Conservation (phyloP, 768 basidiomycete genomes). For the Sutorius australiensis region DNA sequence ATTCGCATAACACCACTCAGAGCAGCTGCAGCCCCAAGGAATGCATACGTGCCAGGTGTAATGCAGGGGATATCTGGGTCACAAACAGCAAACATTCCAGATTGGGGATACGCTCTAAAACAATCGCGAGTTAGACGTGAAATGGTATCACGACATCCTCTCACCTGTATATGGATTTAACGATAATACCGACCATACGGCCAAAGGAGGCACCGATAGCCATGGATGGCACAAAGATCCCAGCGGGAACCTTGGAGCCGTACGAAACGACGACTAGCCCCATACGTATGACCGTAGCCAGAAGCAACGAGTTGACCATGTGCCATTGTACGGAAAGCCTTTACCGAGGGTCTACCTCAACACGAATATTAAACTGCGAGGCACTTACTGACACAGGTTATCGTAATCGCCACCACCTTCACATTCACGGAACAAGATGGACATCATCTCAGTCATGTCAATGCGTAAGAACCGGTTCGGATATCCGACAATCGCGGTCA, state of each 20-base stretch:
- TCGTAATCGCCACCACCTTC: conserved; percentile 89
- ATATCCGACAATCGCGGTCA: conserved; percentile 92
- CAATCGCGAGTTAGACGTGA: background rate
- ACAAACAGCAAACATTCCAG: conserved; percentile 88
- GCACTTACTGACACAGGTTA: conserved; percentile 89
- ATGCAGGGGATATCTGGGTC: conserved; percentile 93
- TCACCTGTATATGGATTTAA: conserved; percentile 87
- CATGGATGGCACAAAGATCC: conserved; percentile 99
- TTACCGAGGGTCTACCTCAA: conserved; percentile 9
- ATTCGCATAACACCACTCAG: conserved; percentile 96
- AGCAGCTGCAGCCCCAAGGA: conserved; percentile 94
- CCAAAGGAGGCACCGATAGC: conserved; percentile 97
- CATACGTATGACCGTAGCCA: conserved; percentile 87
- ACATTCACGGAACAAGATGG: conserved; percentile 93
- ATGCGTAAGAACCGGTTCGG: conserved; percentile 92
- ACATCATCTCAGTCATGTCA: conserved; percentile 97
- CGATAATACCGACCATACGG: conserved; percentile 93
- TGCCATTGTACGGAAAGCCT: conserved; percentile 91
- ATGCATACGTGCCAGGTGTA: conserved; percentile 97
- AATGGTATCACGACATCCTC: conserved; percentile 26
- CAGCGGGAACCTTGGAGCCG: conserved; percentile 94
- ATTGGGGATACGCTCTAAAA: conserved; percentile 70
- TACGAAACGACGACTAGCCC: conserved; percentile 89
- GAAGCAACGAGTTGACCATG: conserved; percentile 86
- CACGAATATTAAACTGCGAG: background rate